phyloP scores from a whole-genome alignment of 768 basidiomycete genomes.

The Phylloporus arenicola region DNA sequence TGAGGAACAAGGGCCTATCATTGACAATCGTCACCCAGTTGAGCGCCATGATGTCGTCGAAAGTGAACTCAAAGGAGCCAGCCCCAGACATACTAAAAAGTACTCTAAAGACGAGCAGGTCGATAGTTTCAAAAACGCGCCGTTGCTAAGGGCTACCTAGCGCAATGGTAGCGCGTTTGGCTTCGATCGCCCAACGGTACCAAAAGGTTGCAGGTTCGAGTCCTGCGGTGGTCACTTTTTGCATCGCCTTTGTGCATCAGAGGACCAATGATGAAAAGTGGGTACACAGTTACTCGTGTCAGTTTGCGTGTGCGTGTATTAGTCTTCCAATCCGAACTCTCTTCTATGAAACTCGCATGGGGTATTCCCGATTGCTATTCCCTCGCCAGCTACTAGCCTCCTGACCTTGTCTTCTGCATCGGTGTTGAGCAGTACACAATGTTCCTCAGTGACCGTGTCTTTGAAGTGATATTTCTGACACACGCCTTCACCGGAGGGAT shows the following conservation, averaged over 20 bases:
- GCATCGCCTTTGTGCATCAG: background rate
- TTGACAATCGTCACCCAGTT: slow-evolving; percentile 73
- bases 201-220: slow-evolving; percentile 97
- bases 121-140: background rate
- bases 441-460: slow-evolving; percentile 56
- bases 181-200: slow-evolving; percentile 75
- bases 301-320: background rate
- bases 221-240: slow-evolving; percentile 78
- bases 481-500: slow-evolving; percentile 60
- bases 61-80: background rate
- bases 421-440: slow-evolving; percentile 42
- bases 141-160: slow-evolving; percentile 55
- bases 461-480: slow-evolving; percentile 58
- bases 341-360: slow-evolving; percentile 58
- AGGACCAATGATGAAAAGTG: too few relatives aligned
- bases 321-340: slow-evolving; percentile 14
- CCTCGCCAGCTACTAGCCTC: slow-evolving; percentile 35
- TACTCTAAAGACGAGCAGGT: background rate
- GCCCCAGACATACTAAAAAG: background rate
- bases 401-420: slow-evolving; percentile 31
- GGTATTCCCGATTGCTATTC: slow-evolving; percentile 52
- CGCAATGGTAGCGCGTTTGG: slow-evolving; percentile 96
- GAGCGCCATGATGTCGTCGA: slow-evolving; percentile 59
- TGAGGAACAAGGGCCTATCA: slow-evolving; percentile 54
- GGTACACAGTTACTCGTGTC: background rate